Conservation (phyloP, 2,329 filamentous ascomycete species). For the Ceratocystis alfenasii region DNA sequence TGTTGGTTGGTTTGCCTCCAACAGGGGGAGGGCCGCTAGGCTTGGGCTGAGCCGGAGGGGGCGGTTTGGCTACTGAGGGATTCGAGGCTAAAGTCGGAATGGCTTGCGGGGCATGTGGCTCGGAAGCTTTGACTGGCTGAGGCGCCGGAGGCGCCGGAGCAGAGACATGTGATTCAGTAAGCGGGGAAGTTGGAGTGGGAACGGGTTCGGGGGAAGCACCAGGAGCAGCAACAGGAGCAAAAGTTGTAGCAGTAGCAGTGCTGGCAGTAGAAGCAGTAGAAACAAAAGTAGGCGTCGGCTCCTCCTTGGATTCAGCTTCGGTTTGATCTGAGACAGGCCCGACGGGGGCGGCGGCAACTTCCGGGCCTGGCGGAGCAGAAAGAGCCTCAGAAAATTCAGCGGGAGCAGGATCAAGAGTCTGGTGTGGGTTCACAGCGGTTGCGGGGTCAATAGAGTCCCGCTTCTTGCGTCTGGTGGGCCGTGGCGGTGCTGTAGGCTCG, state of each 20-base stretch:
- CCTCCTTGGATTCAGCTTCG: constrained; percentile 5
- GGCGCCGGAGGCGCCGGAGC: constrained; percentile 26
- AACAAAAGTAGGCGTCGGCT: not conserved
- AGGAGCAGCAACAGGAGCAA: constrained; percentile 4
- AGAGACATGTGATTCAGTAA: constrained; percentile 26
- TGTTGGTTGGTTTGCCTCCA: constrained; percentile 58
- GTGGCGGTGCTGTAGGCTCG: constrained; percentile 79
- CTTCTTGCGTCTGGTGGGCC: constrained; percentile 65
- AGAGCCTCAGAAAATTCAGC: constrained; percentile 17
- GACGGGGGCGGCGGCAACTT: constrained; percentile 27
- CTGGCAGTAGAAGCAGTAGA: not conserved
- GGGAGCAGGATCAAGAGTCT: constrained; percentile 25
- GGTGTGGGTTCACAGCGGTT: constrained; percentile 27
- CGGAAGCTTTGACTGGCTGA: constrained; percentile 26
- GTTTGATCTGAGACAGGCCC: not conserved
- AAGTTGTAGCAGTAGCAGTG: not conserved
- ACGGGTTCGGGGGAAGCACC: constrained; percentile 9
- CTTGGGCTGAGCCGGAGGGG: constrained; percentile 29
- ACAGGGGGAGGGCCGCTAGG: constrained; percentile 52
- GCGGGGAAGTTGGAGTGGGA: constrained; percentile 30
- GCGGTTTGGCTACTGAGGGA: constrained; percentile 29
- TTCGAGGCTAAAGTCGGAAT: constrained; percentile 31
- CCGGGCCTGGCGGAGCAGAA: constrained; percentile 10
- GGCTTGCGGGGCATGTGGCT: constrained; percentile 29
- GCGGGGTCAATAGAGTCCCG: constrained; percentile 40